Percentiles rank a stretch among this genome's conserved stretches.
These are phyloP conservation scores for Endogone sp. DNA, from an alignment of 192 early-diverging fungal species.

Conservation along the genomic window DNA sequence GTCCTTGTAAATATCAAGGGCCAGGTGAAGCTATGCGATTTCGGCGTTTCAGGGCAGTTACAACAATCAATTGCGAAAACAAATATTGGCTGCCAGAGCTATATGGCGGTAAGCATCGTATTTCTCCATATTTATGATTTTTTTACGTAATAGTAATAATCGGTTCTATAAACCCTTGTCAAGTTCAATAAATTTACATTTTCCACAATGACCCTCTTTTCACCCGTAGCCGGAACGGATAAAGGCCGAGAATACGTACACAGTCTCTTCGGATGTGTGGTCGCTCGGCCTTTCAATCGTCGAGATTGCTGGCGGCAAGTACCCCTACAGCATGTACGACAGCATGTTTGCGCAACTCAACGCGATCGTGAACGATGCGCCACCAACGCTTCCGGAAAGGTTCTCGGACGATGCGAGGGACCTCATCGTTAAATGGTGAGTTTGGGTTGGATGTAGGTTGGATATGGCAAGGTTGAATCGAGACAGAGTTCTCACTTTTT, in stretches of 20 bases:
- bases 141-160: neutral
- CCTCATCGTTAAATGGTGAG: constrained; percentile 76
- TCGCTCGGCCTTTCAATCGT: constrained; percentile 85
- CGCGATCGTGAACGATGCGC: constrained; percentile 77
- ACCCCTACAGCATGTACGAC: constrained; percentile 75
- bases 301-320: constrained; percentile 77
- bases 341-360: constrained; percentile 85
- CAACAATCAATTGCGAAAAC: constrained; percentile 89
- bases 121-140: too few relatives aligned
- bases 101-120: constrained; percentile 82
- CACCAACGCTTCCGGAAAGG: constrained; percentile 67
- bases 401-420: constrained; percentile 70
- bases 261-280: constrained; percentile 92
- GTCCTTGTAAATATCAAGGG: constrained; percentile 82
- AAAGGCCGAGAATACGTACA: constrained; percentile 63
- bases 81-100: constrained; percentile 90
- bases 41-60: constrained; percentile 92
- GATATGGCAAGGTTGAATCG: constrained; percentile 19
- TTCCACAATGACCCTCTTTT: neutral
- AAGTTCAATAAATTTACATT: neutral
- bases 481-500: neutral
- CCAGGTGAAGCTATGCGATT: constrained; percentile 94
- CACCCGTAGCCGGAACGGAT: constrained; percentile 96
- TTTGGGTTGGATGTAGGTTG: neutral
- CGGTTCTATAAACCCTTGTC: neutral